These are phyloP conservation scores for Sugiyamaella americana DNA, from an alignment of 805 yeast genomes.

Conservation along the genomic window DNA sequence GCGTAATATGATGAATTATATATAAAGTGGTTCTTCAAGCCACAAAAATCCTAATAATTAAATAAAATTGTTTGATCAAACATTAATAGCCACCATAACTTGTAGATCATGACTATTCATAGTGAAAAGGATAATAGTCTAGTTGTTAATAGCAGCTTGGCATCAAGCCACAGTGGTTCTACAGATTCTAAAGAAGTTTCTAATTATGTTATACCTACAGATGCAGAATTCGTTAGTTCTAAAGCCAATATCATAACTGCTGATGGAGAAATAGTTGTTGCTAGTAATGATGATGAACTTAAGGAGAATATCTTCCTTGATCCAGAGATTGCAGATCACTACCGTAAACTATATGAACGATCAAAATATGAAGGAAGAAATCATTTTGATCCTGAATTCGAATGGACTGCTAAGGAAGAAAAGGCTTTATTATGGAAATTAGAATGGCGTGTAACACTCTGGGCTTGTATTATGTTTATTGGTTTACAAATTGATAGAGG, in stretches of 20 bases:
- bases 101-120: no score
- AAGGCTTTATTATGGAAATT: constrained; percentile 42
- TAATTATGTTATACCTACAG: constrained; percentile 1
- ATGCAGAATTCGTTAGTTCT: constrained; percentile 6
- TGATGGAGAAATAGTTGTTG: constrained; percentile 8
- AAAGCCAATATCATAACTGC: constrained; percentile 8
- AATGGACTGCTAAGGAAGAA: constrained; percentile 52
- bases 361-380: constrained; percentile 50
- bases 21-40: no score
- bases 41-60: no score
- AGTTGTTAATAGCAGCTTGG: no score
- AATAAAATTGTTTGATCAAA: no score
- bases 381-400: constrained; percentile 51
- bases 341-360: constrained; percentile 40
- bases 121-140: no score
- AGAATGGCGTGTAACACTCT: constrained; percentile 49
- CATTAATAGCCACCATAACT: no score
- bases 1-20: no score
- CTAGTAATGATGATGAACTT: background rate
- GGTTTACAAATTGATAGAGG: constrained; percentile 55
- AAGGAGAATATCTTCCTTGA: constrained; percentile 37
- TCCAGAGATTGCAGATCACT: constrained; percentile 43
- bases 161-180: no score
- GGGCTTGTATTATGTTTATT: constrained; percentile 56
- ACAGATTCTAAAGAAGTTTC: background rate